Percentiles rank a stretch among this genome's conserved stretches.
Evolutionary conservation across 139 green algal species (phyloP).

Genomic region (Picochlorum sp.): DNA sequence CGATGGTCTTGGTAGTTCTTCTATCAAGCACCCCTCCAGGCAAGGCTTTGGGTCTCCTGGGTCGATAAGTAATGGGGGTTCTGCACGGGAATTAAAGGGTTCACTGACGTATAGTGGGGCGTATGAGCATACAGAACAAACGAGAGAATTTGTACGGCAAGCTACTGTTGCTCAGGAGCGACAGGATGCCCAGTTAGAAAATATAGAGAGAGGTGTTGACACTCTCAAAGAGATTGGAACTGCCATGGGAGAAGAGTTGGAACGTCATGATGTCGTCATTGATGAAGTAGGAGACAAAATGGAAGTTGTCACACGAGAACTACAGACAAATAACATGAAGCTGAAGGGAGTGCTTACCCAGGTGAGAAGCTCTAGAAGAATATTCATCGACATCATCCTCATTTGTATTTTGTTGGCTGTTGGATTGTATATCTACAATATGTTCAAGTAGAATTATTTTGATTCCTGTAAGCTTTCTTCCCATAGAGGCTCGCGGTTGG

Average conservation of each 20-base stretch:
- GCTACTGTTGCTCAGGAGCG: slow-evolving; percentile 42
- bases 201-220: slow-evolving; percentile 57
- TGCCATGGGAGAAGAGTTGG: slow-evolving; percentile 65
- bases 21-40: neutral
- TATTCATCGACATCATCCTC: slow-evolving; percentile 79
- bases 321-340: slow-evolving; percentile 76
- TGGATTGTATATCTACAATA: slow-evolving; percentile 63
- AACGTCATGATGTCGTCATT: slow-evolving; percentile 70
- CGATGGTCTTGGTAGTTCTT: neutral
- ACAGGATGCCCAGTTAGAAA: slow-evolving; percentile 68
- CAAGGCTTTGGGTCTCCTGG: too few species aligned
- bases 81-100: neutral
- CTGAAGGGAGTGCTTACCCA: slow-evolving; percentile 68
- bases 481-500: neutral
- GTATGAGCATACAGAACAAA: slow-evolving; percentile 9
- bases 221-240: slow-evolving; percentile 62
- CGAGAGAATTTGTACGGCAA: slow-evolving; percentile 29
- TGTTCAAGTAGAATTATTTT: slow-evolving; percentile 30
- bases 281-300: slow-evolving; percentile 73
- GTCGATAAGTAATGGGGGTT: too few species aligned
- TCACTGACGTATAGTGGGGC: neutral
- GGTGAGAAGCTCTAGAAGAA: slow-evolving; percentile 68
- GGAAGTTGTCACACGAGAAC: slow-evolving; percentile 55
- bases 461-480: neutral
- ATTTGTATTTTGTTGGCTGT: slow-evolving; percentile 71